These are phyloP conservation scores for Cordyceps farinosa DNA, from an alignment of 2,329 filamentous ascomycete species.

Conservation along the genomic window DNA sequence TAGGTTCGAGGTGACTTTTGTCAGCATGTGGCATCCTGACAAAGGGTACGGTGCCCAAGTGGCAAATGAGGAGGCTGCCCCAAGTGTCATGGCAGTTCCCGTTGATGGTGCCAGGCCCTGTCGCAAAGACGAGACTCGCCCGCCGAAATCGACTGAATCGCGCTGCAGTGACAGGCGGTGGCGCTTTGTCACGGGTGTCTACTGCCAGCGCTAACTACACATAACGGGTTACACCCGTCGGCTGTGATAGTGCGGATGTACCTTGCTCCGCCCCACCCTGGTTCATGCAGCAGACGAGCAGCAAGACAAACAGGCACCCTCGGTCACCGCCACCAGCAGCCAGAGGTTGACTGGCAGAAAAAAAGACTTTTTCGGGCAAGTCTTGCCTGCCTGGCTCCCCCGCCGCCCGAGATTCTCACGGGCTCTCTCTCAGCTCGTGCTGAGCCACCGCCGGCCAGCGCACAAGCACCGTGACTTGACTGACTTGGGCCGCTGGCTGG, in stretches of 20 bases:
- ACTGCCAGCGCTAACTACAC: neutral
- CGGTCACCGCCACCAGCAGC: slow-evolving; percentile 3
- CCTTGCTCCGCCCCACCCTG: neutral
- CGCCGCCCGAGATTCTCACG: neutral
- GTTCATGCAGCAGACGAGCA: neutral
- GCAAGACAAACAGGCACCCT: too few relatives aligned
- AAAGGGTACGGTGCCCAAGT: neutral
- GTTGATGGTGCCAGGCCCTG: neutral
- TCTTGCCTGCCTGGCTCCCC: neutral
- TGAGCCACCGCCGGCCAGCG: slow-evolving; percentile 1
- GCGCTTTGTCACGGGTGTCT: neutral
- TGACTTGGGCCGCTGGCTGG: neutral
- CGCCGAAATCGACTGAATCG: slow-evolving; percentile 10
- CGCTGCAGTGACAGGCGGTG: neutral
- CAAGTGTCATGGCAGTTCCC: neutral
- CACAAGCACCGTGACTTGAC: neutral
- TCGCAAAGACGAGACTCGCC: neutral
- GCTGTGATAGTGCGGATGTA: neutral
- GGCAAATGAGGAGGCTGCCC: neutral
- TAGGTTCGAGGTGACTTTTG: neutral
- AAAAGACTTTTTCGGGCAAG: neutral
- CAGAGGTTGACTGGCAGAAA: neutral
- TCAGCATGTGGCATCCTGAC: neutral
- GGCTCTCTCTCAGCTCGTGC: neutral
- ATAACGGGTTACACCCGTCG: too few relatives aligned